Conservation (phyloP, 495 filamentous ascomycete species). For the Pyrenopolyporus hunteri region DNA sequence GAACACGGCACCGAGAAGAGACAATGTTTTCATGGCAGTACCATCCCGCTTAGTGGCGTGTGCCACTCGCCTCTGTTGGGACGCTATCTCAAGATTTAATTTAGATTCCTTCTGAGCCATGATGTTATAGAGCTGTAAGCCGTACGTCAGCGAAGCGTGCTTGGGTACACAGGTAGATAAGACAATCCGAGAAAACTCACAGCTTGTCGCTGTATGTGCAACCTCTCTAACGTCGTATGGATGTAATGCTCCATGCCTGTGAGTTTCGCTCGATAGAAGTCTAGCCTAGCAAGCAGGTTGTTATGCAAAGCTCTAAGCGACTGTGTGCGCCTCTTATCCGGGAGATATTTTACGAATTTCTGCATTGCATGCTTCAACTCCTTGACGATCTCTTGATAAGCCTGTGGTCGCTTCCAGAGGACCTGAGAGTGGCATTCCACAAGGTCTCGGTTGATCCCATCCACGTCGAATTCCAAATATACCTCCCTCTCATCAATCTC, state of each 20-base stretch:
- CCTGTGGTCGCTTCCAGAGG: slow-evolving; percentile 63
- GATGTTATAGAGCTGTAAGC: slow-evolving; percentile 58
- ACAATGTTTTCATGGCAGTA: slow-evolving; percentile 62
- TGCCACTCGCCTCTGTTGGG: slow-evolving; percentile 60
- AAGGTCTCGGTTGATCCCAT: slow-evolving; percentile 61
- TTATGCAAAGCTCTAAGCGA: slow-evolving; percentile 48
- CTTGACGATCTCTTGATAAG: slow-evolving; percentile 58
- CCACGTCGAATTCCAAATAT: slow-evolving; percentile 58
- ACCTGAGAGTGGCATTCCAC: slow-evolving; percentile 64
- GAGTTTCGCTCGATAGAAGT: slow-evolving; percentile 61
- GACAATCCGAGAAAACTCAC: slow-evolving; percentile 47
- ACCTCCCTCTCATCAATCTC: slow-evolving; percentile 59
- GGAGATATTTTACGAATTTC: slow-evolving; percentile 44
- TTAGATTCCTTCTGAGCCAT: slow-evolving; percentile 64
- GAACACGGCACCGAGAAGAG: slow-evolving; percentile 62
- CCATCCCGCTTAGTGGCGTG: slow-evolving; percentile 63
- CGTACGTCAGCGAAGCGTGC: slow-evolving; percentile 8
- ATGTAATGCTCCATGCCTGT: slow-evolving; percentile 63
- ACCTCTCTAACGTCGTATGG: slow-evolving; percentile 57
- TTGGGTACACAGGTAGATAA: background rate
- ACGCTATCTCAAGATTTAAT: slow-evolving; percentile 62
- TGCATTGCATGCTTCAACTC: slow-evolving; percentile 52
- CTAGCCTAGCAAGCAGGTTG: slow-evolving; percentile 53
- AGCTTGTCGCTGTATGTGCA: slow-evolving; percentile 60
- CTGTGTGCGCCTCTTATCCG: slow-evolving; percentile 19